phyloP scores from a whole-genome alignment of 106 monocot species.

The Apostasia ramifera region DNA sequence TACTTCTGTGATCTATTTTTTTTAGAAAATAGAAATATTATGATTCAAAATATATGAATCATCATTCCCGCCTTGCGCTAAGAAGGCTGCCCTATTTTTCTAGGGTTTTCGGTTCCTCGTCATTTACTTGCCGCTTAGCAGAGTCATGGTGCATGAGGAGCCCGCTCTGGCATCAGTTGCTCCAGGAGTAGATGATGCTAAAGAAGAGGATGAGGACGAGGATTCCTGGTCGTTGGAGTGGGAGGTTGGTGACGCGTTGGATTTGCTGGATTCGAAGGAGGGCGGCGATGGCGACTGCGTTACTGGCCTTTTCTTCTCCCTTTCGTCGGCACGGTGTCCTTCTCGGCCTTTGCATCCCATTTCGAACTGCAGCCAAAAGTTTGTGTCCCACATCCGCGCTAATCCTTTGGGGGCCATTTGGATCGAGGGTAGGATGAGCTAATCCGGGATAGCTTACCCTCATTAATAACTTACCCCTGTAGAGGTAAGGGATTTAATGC shows the following conservation, averaged over 20 bases:
- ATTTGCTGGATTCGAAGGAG: constrained; percentile 75
- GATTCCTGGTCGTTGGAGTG: constrained; percentile 71
- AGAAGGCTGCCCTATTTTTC: not conserved
- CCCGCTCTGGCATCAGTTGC: not conserved
- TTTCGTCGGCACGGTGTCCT: constrained; percentile 45
- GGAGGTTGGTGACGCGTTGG: constrained; percentile 76
- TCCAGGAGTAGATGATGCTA: constrained; percentile 7
- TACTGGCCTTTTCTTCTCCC: constrained; percentile 12
- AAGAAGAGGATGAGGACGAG: constrained; percentile 31
- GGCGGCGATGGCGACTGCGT: constrained; percentile 17
- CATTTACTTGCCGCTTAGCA: not conserved
- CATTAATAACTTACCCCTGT: no score
- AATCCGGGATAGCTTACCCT: no score
- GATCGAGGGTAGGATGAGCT: no score
- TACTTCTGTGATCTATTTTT: no score
- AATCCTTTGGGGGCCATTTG: constrained; percentile 57
- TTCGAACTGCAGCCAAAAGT: constrained; percentile 81
- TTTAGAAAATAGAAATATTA: no score
- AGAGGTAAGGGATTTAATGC: no score
- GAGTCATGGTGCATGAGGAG: constrained; percentile 10
- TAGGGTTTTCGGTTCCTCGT: not conserved
- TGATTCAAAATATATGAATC: no score
- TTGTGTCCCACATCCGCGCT: constrained; percentile 54
- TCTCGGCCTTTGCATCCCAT: constrained; percentile 83
- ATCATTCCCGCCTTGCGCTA: no score